phyloP scores from a whole-genome alignment of 176 grass and related monocot species.

The bread wheat (Triticum aestivum) region IWGSC_CS_RefSeq_v2.1 NC_057806.1:537996705-537997204 shows the following conservation, averaged over 20 bases:
- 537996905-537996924: slow-evolving; percentile 50
- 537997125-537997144: slow-evolving; percentile 73
- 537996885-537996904: too few species aligned
- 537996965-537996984: slow-evolving; percentile 66
- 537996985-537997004: slow-evolving; percentile 61
- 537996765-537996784: slow-evolving; percentile 21
- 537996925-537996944: slow-evolving; percentile 82
- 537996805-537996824: not conserved
- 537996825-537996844: not conserved
- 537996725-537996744: not conserved
- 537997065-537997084: slow-evolving; percentile 75
- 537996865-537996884: slow-evolving; percentile 3
- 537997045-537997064: slow-evolving; percentile 68
- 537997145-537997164: slow-evolving; percentile 78
- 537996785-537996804: slow-evolving; percentile 38
- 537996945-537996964: slow-evolving; percentile 85
- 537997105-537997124: slow-evolving; percentile 91
- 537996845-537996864: not conserved
- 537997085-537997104: slow-evolving; percentile 77
- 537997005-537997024: slow-evolving; percentile 77
- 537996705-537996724: not conserved
- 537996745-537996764: slow-evolving; percentile 5
- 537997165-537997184: slow-evolving; percentile 81
- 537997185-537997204: slow-evolving; percentile 76
- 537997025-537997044: slow-evolving; percentile 66